Base-by-base conservation (phyloP, 2,329 filamentous ascomycete species). In the Trichoderma sp. region DNA sequence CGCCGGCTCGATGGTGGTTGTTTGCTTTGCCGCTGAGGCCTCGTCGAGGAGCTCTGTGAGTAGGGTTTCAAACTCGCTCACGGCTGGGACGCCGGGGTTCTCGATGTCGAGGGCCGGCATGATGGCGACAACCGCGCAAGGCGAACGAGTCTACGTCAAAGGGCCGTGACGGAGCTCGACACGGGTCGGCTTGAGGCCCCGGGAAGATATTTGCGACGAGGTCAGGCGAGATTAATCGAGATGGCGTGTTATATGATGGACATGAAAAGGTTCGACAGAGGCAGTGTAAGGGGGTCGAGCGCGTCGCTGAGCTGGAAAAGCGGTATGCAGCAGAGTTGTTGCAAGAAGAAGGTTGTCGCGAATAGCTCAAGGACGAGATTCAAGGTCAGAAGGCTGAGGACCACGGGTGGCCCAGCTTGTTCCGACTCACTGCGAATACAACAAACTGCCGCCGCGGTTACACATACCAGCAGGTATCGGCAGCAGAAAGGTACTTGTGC, bases 1-100 rank as follows among this genome's bases (percentile, higher is more conserved):
- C 3, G 89, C 86, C 14, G 91, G 90, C 71, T 97, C 92, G 69
- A 93, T 86, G 21, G 83, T 80, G 21, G 81, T 76, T 43, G 82
- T 80, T 39, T 82, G 79, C 75, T 92, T 92, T 67, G 83, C 76
- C 45, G 79, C 72, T 60, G 82, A 82, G 65, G 89, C 89, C 73
- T 83, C 84, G 44, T 78, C 74, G 47, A 93, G 78, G 41, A 91
- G 81, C 45, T 82, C 76, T 47, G 82, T 77, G 39, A 92, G 78
- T 26, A 89, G 79, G 28, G 74, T 72, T 43, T 77, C 78, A 70
- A 89, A 86, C 28, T 80, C 76, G 48, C 79, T 79, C 60, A 89
- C 85, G 58, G 82, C 81, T 59, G 80, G 75, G 54, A 88, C 78
- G 68, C 82, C 81, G 65, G 82, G 78, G 69, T 78, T 81, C 54